Percentiles rank a stretch among this genome's conserved stretches.
Evolutionary conservation across 345 rosid genomes (phyloP).

Genomic region (Clausena lansium): DNA sequence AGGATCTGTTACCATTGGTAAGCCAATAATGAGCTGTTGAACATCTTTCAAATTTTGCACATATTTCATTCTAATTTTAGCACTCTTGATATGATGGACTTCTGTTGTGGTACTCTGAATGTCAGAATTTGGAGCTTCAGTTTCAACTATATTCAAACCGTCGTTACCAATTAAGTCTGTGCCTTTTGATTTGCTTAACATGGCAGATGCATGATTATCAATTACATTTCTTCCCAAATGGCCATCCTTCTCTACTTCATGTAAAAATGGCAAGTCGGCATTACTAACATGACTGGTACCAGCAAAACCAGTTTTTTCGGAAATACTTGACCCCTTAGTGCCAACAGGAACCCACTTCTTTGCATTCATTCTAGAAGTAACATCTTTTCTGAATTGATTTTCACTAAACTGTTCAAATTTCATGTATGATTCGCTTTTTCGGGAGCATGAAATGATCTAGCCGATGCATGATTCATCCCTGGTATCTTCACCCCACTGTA

Average conservation of each 20-base stretch:
- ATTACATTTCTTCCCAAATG: neutral
- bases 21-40: neutral
- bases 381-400: neutral
- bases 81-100: slow-evolving; percentile 5
- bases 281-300: neutral
- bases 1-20: slow-evolving; percentile 6
- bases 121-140: slow-evolving; percentile 7
- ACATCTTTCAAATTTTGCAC: slow-evolving; percentile 1
- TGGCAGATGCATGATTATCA: slow-evolving; percentile 1
- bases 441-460: slow-evolving; percentile 11
- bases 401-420: neutral
- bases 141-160: slow-evolving; percentile 1
- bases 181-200: neutral
- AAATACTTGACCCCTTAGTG: slow-evolving; percentile 3
- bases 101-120: neutral
- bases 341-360: slow-evolving; percentile 22
- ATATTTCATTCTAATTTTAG: slow-evolving; percentile 7
- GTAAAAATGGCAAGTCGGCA: neutral
- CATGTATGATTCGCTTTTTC: neutral
- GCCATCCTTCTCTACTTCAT: neutral
- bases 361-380: slow-evolving; percentile 4
- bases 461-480: slow-evolving; percentile 1
- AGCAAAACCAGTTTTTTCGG: slow-evolving; percentile 6
- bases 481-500: slow-evolving; percentile 1
- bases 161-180: neutral